These are phyloP conservation scores for Colletotrichum orchidophilum DNA, from an alignment of 2,329 filamentous ascomycete species.

Conservation along the genomic window DNA sequence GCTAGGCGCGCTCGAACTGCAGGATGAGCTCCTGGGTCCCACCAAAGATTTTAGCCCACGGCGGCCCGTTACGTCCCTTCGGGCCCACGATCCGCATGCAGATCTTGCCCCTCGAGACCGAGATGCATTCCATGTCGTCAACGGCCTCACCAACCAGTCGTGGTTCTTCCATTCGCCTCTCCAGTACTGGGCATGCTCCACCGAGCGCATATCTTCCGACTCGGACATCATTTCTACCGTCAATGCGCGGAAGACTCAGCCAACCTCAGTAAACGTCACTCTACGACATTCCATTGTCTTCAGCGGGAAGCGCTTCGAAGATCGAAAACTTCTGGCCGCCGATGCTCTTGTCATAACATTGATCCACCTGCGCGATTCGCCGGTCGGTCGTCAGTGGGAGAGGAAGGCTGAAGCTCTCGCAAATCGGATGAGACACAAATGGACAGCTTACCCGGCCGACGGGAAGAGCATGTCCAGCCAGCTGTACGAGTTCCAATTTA, in stretches of 20 bases:
- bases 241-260: slow-evolving; percentile 69
- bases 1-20: slow-evolving; percentile 72
- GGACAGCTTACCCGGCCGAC: slow-evolving; percentile 72
- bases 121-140: slow-evolving; percentile 66
- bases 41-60: slow-evolving; percentile 65
- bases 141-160: slow-evolving; percentile 68
- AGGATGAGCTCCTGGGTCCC: slow-evolving; percentile 73
- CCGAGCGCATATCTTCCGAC: slow-evolving; percentile 66
- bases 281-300: slow-evolving; percentile 83
- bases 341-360: slow-evolving; percentile 83
- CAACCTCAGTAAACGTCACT: slow-evolving; percentile 77
- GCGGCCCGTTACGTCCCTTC: slow-evolving; percentile 36
- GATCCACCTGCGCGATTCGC: slow-evolving; percentile 73
- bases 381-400: slow-evolving; percentile 73
- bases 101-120: slow-evolving; percentile 57
- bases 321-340: slow-evolving; percentile 73
- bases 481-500: slow-evolving; percentile 82
- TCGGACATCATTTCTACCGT: slow-evolving; percentile 73
- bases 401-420: slow-evolving; percentile 64
- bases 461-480: slow-evolving; percentile 64
- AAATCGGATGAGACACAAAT: slow-evolving; percentile 58
- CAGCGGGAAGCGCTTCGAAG: slow-evolving; percentile 80
- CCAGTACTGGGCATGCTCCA: slow-evolving; percentile 81
- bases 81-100: slow-evolving; percentile 39
- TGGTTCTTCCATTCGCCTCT: slow-evolving; percentile 88